Percentiles rank a stretch among this genome's conserved stretches.
These are phyloP conservation scores for Oemleria cerasiformis DNA, from an alignment of 306 rosid species.

Conservation along the genomic window DNA sequence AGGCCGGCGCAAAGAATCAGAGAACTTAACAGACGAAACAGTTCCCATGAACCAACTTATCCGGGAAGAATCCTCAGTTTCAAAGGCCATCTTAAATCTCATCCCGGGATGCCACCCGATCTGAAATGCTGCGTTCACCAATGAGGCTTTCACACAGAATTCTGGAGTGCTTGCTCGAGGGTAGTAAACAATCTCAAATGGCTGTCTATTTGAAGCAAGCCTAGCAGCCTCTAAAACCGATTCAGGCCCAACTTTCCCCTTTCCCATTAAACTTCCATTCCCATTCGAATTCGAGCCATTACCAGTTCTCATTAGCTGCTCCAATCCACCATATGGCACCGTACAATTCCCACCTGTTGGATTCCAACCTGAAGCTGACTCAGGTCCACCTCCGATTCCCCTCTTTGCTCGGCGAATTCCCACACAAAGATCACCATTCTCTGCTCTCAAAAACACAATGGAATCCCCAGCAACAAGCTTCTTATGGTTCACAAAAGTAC, in stretches of 20 bases:
- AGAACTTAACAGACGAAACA: constrained; percentile 65
- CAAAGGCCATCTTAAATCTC: constrained; percentile 97
- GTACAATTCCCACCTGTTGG: constrained; percentile 60
- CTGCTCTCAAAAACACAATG: constrained; percentile 75
- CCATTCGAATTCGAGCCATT: constrained; percentile 45
- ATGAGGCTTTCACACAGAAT: constrained; percentile 76
- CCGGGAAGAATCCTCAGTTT: constrained; percentile 83
- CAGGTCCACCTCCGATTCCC: constrained; percentile 65
- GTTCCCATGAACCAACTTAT: constrained; percentile 96
- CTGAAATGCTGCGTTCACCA: constrained; percentile 66
- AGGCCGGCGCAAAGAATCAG: constrained; percentile 83
- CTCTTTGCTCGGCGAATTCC: constrained; percentile 87
- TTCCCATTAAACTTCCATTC: constrained; percentile 41
- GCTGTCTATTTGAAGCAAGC: constrained; percentile 65
- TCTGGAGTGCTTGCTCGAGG: constrained; percentile 88
- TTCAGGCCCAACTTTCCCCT: constrained; percentile 69
- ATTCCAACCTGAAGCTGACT: constrained; percentile 68
- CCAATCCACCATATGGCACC: constrained; percentile 53
- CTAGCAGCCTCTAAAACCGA: constrained; percentile 69
- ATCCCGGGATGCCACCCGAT: constrained; percentile 73
- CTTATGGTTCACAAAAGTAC: constrained; percentile 88
- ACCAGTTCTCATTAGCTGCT: constrained; percentile 42
- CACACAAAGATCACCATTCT: constrained; percentile 81
- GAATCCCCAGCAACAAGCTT: constrained; percentile 94
- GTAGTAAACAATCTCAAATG: constrained; percentile 84